phyloP scores from a whole-genome alignment of 2,329 filamentous ascomycete genomes.

The Bisporella sp. region DNA sequence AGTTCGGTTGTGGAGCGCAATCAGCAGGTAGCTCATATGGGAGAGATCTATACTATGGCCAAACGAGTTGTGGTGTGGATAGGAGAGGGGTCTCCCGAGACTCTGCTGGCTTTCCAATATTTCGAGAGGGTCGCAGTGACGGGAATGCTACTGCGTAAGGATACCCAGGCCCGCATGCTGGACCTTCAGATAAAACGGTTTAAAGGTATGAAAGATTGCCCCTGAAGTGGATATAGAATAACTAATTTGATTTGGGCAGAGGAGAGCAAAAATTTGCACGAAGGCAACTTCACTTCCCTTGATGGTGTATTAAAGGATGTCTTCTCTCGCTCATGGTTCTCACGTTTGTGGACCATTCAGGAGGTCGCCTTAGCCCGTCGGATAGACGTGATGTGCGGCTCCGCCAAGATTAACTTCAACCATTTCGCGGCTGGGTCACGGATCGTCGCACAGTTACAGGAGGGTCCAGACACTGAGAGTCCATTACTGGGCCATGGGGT shows the following conservation, averaged over 20 bases:
- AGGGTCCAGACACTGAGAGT: background rate
- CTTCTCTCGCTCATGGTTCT: conserved; percentile 2
- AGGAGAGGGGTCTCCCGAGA: background rate
- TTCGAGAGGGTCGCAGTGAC: background rate
- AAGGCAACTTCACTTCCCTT: background rate
- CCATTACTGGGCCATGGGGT: background rate
- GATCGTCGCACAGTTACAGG: background rate
- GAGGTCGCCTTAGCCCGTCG: conserved; percentile 2
- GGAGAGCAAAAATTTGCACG: background rate
- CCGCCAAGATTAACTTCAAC: background rate
- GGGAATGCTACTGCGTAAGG: background rate
- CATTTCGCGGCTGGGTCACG: background rate
- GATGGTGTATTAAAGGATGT: background rate
- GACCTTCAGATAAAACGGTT: background rate
- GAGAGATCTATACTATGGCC: conserved; percentile 2
- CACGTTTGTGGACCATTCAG: conserved; percentile 5
- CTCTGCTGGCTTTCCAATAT: background rate
- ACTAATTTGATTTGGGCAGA: background rate
- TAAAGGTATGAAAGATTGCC: background rate
- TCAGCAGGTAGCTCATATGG: conserved; percentile 19
- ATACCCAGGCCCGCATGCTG: background rate
- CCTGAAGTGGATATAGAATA: background rate
- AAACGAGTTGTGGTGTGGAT: conserved; percentile 2
- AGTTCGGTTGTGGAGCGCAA: background rate
- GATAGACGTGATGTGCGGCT: background rate